phyloP scores from a whole-genome alignment of 1,139 yeast genomes.

The Pichia norvegensis region DNA sequence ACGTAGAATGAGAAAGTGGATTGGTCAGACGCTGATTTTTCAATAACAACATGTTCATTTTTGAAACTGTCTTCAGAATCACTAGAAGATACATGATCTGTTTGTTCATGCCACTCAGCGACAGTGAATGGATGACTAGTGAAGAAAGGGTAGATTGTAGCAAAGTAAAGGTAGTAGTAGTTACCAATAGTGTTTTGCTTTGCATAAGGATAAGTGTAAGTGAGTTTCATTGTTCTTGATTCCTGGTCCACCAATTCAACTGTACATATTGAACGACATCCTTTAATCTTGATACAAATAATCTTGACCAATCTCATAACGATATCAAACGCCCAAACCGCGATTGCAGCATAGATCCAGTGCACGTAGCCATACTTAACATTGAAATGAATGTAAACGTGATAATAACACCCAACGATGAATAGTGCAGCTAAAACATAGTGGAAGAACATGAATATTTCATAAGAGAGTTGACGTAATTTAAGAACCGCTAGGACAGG shows the following conservation, averaged over 20 bases:
- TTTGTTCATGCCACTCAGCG: slow-evolving; percentile 5
- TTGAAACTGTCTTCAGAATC: neutral
- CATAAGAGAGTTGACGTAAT: slow-evolving; percentile 28
- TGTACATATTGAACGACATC: slow-evolving; percentile 15
- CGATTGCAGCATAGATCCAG: slow-evolving; percentile 34
- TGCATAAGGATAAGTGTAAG: slow-evolving; percentile 5
- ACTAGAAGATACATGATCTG: neutral
- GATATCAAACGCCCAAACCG: slow-evolving; percentile 32
- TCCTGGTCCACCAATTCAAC: slow-evolving; percentile 25
- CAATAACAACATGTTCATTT: neutral
- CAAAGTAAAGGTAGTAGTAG: slow-evolving; percentile 18
- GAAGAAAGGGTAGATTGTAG: slow-evolving; percentile 14
- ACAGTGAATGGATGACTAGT: slow-evolving; percentile 24
- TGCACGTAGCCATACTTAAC: slow-evolving; percentile 33
- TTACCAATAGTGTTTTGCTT: slow-evolving; percentile 13
- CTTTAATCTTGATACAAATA: slow-evolving; percentile 24
- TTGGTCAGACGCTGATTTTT: slow-evolving; percentile 1
- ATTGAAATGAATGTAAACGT: slow-evolving; percentile 17
- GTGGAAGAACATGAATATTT: slow-evolving; percentile 31
- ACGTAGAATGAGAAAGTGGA: slow-evolving; percentile 3
- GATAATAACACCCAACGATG: slow-evolving; percentile 32
- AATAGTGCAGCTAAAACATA: slow-evolving; percentile 29
- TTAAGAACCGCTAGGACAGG: slow-evolving; percentile 14
- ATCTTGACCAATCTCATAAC: slow-evolving; percentile 28
- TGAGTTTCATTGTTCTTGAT: slow-evolving; percentile 32